Evolutionary conservation across 2,329 filamentous ascomycete species (phyloP), one percentile per base, ranked within the genome.

Genomic region (Colletotrichum orchidophilum): DNA sequence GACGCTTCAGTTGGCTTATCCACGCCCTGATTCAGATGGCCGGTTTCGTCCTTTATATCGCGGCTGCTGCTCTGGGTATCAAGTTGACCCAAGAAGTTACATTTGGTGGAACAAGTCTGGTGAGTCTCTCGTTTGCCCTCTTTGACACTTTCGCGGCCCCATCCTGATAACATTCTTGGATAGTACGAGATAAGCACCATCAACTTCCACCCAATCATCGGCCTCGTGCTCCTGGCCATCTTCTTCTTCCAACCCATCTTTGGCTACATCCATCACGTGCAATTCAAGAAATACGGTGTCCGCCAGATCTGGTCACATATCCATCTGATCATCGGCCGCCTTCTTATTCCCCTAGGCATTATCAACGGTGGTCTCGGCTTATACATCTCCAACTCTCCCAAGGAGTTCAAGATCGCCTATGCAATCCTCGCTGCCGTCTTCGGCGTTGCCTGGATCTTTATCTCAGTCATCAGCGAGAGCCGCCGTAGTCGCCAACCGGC

Each of bases 131-230:
- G n/a, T n/a, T n/a, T n/a, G n/a, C n/a, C n/a, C n/a, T n/a, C n/a
- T n/a, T n/a, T n/a, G n/a, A n/a, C 1, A 12, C 13, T 31, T 26
- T 27, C 8, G n/a, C 2, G 12, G 13, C 9, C 29, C 18, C n/a
- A 12, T 29, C 31, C 18, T 21, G 3, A 33, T 71, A 6, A 70
- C 63, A 6, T 7, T 13, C 2, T 15, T 5, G 63, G 11, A 21
- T 46, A 83, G 79, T 70, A 85, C 7, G 72, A 75, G 13, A 75
- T 76, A n/a, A 71, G 76, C 6, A 62, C 75, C 4, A 76, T 77
- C 39, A 83, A 82, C 72, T 80, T 79, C 54, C 85, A 87, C 73
- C 83, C 83, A 39, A 84, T 86, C 72, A 82, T 87, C 70, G 85
- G 85, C 33, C 76, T 86, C 60, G 76, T 84, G 4, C 75, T 84